These are phyloP conservation scores for Venturia nashicola DNA, from an alignment of 2,329 filamentous ascomycete genomes.

Conservation along the genomic window DNA sequence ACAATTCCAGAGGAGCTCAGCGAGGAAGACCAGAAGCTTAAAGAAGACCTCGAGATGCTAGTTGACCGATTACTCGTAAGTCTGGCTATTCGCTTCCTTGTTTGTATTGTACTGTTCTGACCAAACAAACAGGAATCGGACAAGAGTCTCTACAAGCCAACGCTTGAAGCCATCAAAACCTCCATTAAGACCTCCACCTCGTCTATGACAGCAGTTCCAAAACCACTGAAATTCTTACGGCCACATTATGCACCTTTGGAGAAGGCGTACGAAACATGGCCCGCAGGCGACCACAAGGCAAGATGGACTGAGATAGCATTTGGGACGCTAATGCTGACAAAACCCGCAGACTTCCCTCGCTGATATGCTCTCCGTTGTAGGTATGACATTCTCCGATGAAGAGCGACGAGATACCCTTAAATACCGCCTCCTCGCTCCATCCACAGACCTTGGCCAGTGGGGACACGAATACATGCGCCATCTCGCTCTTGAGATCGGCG, in stretches of 20 bases:
- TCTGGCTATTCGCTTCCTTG: constrained; percentile 6
- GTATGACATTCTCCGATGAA: constrained; percentile 98
- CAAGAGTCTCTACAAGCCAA: constrained; percentile 75
- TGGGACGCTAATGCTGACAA: background rate
- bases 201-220: constrained; percentile 98
- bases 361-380: constrained; percentile 91
- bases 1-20: constrained; percentile 69
- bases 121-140: constrained; percentile 58
- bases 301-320: constrained; percentile 15
- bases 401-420: constrained; percentile 92
- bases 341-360: constrained; percentile 56
- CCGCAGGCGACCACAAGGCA: constrained; percentile 71
- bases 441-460: constrained; percentile 91
- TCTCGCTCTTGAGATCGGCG: constrained; percentile 86
- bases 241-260: constrained; percentile 89
- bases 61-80: constrained; percentile 82
- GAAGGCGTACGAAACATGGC: constrained; percentile 83
- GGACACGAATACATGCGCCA: constrained; percentile 97
- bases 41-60: constrained; percentile 95
- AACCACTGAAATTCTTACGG: constrained; percentile 93
- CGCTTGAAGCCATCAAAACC: constrained; percentile 91
- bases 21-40: constrained; percentile 96
- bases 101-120: constrained; percentile 12
- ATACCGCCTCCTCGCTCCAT: constrained; percentile 80
- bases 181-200: constrained; percentile 99